Base-by-base conservation (phyloP, 2,329 filamentous ascomycete species). In the Penicillium sp. region DNA sequence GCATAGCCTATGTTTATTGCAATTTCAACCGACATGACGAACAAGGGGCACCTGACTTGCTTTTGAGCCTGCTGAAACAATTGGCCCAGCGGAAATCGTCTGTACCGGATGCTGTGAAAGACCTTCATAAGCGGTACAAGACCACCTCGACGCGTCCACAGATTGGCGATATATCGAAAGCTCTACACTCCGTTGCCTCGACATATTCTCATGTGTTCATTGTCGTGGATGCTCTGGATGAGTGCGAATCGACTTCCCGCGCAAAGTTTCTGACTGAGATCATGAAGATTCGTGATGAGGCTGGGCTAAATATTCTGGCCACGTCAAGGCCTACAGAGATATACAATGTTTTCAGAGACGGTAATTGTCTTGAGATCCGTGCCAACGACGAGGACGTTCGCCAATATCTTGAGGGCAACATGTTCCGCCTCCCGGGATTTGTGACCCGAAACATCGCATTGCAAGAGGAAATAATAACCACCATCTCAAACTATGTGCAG, bases 1-100 rank as follows among this genome's bases (percentile, higher is more conserved):
- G 70, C 0, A 61, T 80, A 14, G 73, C 70, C 0, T 79, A 73
- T 22, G n/a, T 78, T 0, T 81, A 76, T 42, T 77, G 70, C 60
- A 72, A 75, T 44, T 77, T 72, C 50, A 60, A 60, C n/a, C 59
- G 61, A 1, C 54, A 68, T 7, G 48, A 68, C 0, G 64, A 76
- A 13, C 75, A 79, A 39, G 68, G 49, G 0, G 28, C 58, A 2
- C 49, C 63, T 0, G 31, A 65, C 14, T 46, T 77, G 0, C 42
- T 75, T 3, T 50, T 57, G 0, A 70, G 57, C 40, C 37, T 77
- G 0, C 40, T 75, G 3, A 72, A 64, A 43, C 74, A 77, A 53
- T 57, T 77, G 3, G 47, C 48, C 2, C 53, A 68, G 38, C n/a
- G 34, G 0, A 54, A 30, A 6, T 3, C 50, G 3, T 50, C 54